These are phyloP conservation scores for Colletotrichum sp. DNA, from an alignment of 2,329 filamentous ascomycete genomes.

Conservation along the genomic window DNA sequence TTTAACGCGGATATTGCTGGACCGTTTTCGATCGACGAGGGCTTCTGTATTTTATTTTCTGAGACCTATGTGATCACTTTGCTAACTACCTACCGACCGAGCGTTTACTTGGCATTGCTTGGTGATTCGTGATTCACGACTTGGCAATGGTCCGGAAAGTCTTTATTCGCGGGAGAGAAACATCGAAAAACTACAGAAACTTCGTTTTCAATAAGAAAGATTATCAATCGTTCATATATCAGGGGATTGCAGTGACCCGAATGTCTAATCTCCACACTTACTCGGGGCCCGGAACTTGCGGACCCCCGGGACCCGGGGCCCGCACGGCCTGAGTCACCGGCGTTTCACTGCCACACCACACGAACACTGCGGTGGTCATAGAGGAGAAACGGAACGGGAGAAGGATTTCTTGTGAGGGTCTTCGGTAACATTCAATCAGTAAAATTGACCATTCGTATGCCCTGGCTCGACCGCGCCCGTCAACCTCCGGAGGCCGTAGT, in stretches of 20 bases:
- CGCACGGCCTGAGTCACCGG: not conserved
- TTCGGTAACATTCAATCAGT: not conserved
- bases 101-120: too few relatives aligned
- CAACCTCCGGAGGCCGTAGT: not conserved
- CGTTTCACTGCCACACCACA: not conserved
- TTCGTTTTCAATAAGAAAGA: accelerated
- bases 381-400: not conserved
- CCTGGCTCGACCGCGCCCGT: not conserved
- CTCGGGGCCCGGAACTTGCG: not conserved
- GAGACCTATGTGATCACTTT: too few relatives aligned
- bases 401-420: not conserved
- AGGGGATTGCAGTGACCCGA: not conserved
- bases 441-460: not conserved
- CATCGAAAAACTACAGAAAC: accelerated
- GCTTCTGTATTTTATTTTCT: too few relatives aligned
- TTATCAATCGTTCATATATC: too few relatives aligned
- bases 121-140: too few relatives aligned
- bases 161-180: too few relatives aligned
- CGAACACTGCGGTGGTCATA: accelerated
- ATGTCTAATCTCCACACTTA: not conserved
- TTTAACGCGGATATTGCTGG: too few relatives aligned
- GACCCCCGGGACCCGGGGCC: not conserved
- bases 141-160: too few relatives aligned
- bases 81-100: too few relatives aligned
- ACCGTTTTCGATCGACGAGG: too few relatives aligned